Evolutionary conservation across 257 asterid species (phyloP).

Genomic region (Capsicum baccatum): DNA sequence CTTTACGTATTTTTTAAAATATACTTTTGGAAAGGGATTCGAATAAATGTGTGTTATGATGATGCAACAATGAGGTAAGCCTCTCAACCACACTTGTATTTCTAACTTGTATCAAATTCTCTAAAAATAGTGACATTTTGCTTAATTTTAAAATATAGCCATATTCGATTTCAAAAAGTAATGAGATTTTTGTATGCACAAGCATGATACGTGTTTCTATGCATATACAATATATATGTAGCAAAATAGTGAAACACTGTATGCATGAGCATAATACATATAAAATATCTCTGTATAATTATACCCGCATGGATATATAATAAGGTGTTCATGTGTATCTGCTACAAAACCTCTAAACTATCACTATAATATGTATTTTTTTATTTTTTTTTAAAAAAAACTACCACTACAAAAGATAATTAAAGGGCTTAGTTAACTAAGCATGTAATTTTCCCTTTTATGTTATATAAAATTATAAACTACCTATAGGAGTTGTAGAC

Average conservation of each 20-base stretch:
- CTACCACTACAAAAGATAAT: too few species aligned
- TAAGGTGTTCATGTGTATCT: too few species aligned
- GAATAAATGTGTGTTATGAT: neutral
- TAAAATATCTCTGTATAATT: neutral
- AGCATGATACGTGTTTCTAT: too few species aligned
- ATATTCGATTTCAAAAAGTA: too few species aligned
- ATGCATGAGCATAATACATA: neutral
- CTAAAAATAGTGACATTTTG: too few species aligned
- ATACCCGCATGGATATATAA: too few species aligned
- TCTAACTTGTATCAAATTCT: neutral
- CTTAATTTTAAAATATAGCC: too few species aligned
- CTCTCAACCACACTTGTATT: neutral
- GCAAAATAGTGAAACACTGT: neutral
- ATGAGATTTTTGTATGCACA: too few species aligned
- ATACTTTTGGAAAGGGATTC: neutral
- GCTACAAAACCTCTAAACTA: neutral
- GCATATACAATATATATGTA: neutral
- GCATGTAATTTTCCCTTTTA: too few species aligned
- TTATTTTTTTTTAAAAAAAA: too few species aligned
- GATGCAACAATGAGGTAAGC: conserved; percentile 30
- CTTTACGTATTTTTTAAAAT: neutral
- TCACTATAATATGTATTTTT: neutral
- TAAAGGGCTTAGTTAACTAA: too few species aligned
- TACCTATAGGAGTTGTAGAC: too few species aligned
- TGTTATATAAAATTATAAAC: neutral